phyloP scores from a whole-genome alignment of 176 grass and related monocot genomes.

The Rhynchospora tenuis region DNA sequence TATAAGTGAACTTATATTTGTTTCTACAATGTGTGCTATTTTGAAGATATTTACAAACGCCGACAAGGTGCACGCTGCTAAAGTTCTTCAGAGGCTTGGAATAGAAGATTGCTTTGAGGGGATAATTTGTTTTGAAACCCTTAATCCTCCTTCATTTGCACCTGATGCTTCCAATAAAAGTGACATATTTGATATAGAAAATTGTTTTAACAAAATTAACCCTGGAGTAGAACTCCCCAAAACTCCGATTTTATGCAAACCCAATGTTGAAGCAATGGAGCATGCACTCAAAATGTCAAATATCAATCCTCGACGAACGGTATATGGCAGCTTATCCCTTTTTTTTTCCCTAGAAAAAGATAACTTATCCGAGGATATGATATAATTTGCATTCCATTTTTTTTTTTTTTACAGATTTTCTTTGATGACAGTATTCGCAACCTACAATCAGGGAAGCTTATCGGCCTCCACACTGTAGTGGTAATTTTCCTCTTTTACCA shows the following conservation, averaged over 20 bases:
- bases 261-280: conserved; percentile 75
- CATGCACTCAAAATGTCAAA: conserved; percentile 66
- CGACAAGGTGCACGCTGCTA: conserved; percentile 61
- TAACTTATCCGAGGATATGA: not conserved
- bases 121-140: conserved; percentile 99
- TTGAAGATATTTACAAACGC: conserved; percentile 90
- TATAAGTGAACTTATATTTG: not conserved
- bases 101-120: conserved; percentile 95
- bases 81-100: conserved; percentile 65
- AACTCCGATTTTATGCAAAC: conserved; percentile 87
- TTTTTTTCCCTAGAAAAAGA: not conserved
- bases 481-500: conserved; percentile 29
- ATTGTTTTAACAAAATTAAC: conserved; percentile 40
- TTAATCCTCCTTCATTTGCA: conserved; percentile 57
- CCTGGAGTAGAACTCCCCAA: conserved; percentile 47
- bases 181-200: conserved; percentile 68
- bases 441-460: conserved; percentile 71
- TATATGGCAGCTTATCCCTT: not conserved
- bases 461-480: conserved; percentile 88
- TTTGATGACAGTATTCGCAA: conserved; percentile 95
- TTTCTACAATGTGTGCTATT: not conserved
- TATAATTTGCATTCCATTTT: not conserved
- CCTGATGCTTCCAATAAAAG: not conserved
- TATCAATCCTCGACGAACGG: conserved; percentile 70
- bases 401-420: conserved; percentile 59